Evolutionary conservation across 2,329 filamentous ascomycete genomes (phyloP).

Genomic region (Leptosphaerulina australis): DNA sequence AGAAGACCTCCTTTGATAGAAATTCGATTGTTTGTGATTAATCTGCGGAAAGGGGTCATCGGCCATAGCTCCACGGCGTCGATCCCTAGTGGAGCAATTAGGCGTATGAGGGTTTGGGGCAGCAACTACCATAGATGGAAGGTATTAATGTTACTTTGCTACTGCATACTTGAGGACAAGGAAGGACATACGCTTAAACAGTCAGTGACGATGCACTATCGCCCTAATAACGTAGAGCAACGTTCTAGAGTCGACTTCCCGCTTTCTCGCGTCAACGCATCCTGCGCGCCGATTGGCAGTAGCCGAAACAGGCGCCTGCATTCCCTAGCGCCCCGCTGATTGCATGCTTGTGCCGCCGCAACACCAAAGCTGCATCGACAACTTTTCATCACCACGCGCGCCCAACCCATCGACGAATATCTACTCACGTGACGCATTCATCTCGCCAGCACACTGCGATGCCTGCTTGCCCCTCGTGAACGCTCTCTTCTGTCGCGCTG

Average conservation of each 20-base stretch:
- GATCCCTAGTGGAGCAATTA: constrained; percentile 15
- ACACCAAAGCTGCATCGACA: constrained; percentile 19
- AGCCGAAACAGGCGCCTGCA: constrained; percentile 5
- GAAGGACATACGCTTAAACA: neutral
- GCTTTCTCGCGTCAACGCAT: constrained; percentile 9
- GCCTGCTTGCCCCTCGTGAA: constrained; percentile 30
- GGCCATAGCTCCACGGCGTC: constrained; percentile 10
- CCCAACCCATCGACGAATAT: constrained; percentile 27
- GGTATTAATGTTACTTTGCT: too few relatives aligned
- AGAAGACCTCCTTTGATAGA: constrained; percentile 29
- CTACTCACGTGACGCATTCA: constrained; percentile 22
- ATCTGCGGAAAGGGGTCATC: constrained; percentile 16
- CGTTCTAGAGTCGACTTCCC: neutral
- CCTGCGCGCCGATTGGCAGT: constrained; percentile 23
- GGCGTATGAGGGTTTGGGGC: constrained; percentile 3
- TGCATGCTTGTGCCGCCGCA: constrained; percentile 7
- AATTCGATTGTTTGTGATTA: constrained; percentile 13
- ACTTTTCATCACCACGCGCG: constrained; percentile 26
- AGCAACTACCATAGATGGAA: neutral
- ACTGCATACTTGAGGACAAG: neutral
- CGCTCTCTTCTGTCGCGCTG: constrained; percentile 40
- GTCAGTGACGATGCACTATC: neutral
- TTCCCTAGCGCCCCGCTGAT: constrained; percentile 3
- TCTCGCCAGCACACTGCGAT: constrained; percentile 22
- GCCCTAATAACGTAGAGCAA: neutral